A percentile compares a stretch with the other conserved stretches of the same genome.
Conservation (phyloP, 2,329 filamentous ascomycete genomes). For the Colletotrichum karsti region DNA sequence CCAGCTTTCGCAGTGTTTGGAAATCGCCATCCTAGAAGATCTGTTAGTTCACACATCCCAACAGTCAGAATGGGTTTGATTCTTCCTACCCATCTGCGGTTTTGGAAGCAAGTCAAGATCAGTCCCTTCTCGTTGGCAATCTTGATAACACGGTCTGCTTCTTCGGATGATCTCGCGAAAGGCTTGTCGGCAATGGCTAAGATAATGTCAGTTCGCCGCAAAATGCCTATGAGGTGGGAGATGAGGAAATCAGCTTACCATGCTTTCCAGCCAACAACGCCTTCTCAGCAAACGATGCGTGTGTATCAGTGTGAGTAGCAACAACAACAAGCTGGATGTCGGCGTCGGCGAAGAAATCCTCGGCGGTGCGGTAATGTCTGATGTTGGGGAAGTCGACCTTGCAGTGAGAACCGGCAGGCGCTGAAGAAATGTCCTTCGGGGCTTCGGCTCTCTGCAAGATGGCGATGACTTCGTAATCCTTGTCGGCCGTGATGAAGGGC, state of each 20-base stretch:
- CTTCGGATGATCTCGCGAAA: slow-evolving; percentile 66
- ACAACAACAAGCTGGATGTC: slow-evolving; percentile 70
- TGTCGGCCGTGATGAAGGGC: slow-evolving; percentile 56
- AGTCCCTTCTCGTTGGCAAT: slow-evolving; percentile 55
- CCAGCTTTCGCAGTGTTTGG: slow-evolving; percentile 64
- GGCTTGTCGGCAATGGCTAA: slow-evolving; percentile 72
- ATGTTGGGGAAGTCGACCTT: slow-evolving; percentile 55
- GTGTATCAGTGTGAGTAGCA: slow-evolving; percentile 59
- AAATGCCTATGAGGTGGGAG: no score
- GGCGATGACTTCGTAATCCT: slow-evolving; percentile 53
- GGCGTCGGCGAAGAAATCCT: slow-evolving; percentile 67
- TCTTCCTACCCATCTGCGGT: slow-evolving; percentile 19
- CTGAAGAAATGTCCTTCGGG: slow-evolving; percentile 35
- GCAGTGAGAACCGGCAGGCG: slow-evolving; percentile 49
- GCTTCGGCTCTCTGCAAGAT: slow-evolving; percentile 56
- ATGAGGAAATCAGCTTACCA: slow-evolving; percentile 35
- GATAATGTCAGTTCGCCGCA: not conserved
- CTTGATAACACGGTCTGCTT: slow-evolving; percentile 62
- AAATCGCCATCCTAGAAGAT: slow-evolving; percentile 63
- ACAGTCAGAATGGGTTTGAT: not conserved
- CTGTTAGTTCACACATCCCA: not conserved
- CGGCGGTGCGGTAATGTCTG: slow-evolving; percentile 65
- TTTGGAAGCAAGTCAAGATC: slow-evolving; percentile 62
- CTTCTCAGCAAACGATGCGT: slow-evolving; percentile 62
- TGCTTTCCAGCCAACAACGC: slow-evolving; percentile 69